Base-by-base conservation (phyloP, 169 alveolate species). In the Pseudocohnilembus persalinus region DNA sequence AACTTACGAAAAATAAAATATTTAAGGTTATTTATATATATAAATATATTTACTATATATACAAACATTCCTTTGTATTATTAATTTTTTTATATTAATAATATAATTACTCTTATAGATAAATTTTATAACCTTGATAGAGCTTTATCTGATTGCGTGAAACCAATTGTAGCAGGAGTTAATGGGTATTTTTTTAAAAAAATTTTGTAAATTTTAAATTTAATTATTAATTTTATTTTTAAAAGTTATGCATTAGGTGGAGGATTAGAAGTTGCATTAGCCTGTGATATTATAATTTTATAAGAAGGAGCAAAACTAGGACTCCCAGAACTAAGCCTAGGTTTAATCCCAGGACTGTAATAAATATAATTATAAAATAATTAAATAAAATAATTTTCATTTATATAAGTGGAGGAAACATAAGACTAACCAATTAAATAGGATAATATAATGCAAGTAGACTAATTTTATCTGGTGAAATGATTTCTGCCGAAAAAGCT, bases 261-360 rank as follows among this genome's bases (percentile, higher is more conserved):
- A 78, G 81, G 81, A 0, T 72, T 91, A 34, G 97, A 94, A 88
- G 31, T 93, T 11, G 93, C 97, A 31, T 68, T 94, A 82, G 88
- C 90, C 87, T 88, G 94, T 73, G 97, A 94, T 83, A 88, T 94
- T 11, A 85, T 93, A 75, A 77, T 93, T 30, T 91, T 95, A 33
- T 84, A 93, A 65, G 94, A 93, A n/a, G 93, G 90, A 74, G 94
- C 96, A 11, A 82, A 88, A 81, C 88, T 94, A 76, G 97, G 95
- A 0, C 86, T 90, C 31, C 97, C 97, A 30, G 97, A 94, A 76
- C 91, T 92, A 26, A 92, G 88, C 68, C 74, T 94, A 29, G 97
- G 97, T 30, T 73, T 94, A 28, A 88, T 92, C 35, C 97, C 97
- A 35, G 97, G 97, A 74, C 85, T 4, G 68, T 49, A 49, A 11